These are phyloP conservation scores for Astragalus membranaceus DNA, from an alignment of 306 rosid species.

Conservation along the genomic window DNA sequence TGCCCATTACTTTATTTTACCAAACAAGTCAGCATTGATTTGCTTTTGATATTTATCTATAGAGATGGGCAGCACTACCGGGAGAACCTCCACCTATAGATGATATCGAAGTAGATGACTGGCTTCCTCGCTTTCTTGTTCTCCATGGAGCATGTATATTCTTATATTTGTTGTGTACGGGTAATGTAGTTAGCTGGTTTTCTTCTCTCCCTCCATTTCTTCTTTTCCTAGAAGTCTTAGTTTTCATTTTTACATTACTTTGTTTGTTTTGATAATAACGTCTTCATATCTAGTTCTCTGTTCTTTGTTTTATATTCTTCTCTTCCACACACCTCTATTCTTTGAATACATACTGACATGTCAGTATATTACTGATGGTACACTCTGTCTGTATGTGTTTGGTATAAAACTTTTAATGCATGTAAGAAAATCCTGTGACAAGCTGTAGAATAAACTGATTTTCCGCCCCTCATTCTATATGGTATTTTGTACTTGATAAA, in stretches of 20 bases:
- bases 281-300: background rate
- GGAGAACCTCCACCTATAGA: constrained; percentile 95
- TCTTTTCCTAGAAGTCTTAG: background rate
- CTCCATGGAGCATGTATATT: constrained; percentile 84
- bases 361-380: no score
- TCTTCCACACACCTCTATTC: background rate
- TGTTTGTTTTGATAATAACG: background rate
- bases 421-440: background rate
- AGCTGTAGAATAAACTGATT: background rate
- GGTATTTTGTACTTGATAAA: background rate
- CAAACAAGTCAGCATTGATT: constrained; percentile 5
- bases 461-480: background rate
- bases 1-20: background rate
- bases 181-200: constrained; percentile 30
- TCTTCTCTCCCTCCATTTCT: background rate
- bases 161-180: constrained; percentile 71
- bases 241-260: background rate
- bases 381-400: background rate
- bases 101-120: constrained; percentile 78
- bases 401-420: background rate
- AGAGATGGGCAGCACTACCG: constrained; percentile 93
- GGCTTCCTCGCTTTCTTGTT: constrained; percentile 97
- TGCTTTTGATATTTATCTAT: background rate
- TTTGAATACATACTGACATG: background rate
- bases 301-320: background rate